Base-by-base conservation (phyloP, 495 filamentous ascomycete species). In the Thermochaetoides thermophila region DNA sequence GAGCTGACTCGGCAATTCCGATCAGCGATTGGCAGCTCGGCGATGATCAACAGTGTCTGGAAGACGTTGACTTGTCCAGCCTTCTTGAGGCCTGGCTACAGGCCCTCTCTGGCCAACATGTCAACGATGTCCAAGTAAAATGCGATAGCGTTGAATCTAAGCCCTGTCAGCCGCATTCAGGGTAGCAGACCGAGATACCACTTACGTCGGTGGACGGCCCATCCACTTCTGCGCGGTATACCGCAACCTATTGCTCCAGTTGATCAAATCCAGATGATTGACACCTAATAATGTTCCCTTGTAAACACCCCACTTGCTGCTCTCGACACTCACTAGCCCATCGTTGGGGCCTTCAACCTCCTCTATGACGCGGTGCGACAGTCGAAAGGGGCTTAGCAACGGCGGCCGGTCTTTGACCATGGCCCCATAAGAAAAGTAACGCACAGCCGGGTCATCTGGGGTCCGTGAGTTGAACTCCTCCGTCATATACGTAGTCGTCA, bases 401-500 rank as follows among this genome's bases (percentile, higher is more conserved):
- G 66, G 35, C 69, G 82, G 59, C 16, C 35, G 52, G 13, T 75
- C 53, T 27, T 24, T 34, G 19, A 82, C 63, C 36, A 64, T 70
- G 20, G 89, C 89, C 2, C 89, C 87, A 46, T 93, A 94, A 11
- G 84, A 92, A 53, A 84, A 95, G 50, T 95, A 95, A 59, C 69
- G 61, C n/a, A 92, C 76, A n/a, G 57, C 60, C 10, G 74, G 64
- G 8, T 72, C 53, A 54, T 97, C 74, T 5, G 77, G 84, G 0
- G 79, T 82, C 11, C 60, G 66, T 0, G 78, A 75, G 44, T 95
- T 97, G 63, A 97, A 97, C 7, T 66, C 66, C 13, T 81, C 67
- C 7, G 50, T 38, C 84, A 94, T 92, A 56, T 94, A 91, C 37
- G 63, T 59, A 9, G 66, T 68, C 1, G 87, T 95, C 15, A 97